These are phyloP conservation scores for Teunomyces funiuensis DNA, from an alignment of 805 yeast genomes.

Conservation along the genomic window DNA sequence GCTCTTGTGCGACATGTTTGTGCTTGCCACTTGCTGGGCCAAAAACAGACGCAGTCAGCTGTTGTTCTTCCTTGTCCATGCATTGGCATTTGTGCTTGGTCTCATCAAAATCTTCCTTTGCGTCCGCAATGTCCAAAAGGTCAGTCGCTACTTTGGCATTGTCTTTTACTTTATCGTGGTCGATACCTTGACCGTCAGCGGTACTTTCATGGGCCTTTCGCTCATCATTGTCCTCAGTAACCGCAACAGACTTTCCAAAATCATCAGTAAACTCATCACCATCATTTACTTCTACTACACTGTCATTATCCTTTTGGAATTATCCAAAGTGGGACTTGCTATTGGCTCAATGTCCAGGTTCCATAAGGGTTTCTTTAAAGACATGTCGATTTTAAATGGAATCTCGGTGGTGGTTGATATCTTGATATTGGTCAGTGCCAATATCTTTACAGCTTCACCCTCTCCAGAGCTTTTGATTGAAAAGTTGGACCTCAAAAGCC, in stretches of 20 bases:
- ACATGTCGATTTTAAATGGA: constrained; percentile 1
- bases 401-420: constrained; percentile 2
- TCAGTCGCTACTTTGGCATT: constrained; percentile 2
- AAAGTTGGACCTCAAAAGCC: neutral
- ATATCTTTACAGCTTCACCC: neutral
- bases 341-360: neutral
- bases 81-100: constrained; percentile 1
- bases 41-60: constrained; percentile 3
- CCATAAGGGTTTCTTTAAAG: neutral
- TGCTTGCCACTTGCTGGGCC: constrained; percentile 3
- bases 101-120: constrained; percentile 1
- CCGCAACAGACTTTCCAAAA: constrained; percentile 1
- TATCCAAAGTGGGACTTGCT: neutral
- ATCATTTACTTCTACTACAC: constrained; percentile 3
- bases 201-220: constrained; percentile 1
- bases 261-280: constrained; percentile 1
- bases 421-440: constrained; percentile 2
- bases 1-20: neutral
- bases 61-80: constrained; percentile 1
- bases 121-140: constrained; percentile 1
- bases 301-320: constrained; percentile 1
- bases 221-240: constrained; percentile 1
- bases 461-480: constrained; percentile 2
- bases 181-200: constrained; percentile 2
- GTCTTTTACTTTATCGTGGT: constrained; percentile 1